phyloP scores from a whole-genome alignment of 768 basidiomycete genomes.

The Thelephora aurantiotincta region DNA sequence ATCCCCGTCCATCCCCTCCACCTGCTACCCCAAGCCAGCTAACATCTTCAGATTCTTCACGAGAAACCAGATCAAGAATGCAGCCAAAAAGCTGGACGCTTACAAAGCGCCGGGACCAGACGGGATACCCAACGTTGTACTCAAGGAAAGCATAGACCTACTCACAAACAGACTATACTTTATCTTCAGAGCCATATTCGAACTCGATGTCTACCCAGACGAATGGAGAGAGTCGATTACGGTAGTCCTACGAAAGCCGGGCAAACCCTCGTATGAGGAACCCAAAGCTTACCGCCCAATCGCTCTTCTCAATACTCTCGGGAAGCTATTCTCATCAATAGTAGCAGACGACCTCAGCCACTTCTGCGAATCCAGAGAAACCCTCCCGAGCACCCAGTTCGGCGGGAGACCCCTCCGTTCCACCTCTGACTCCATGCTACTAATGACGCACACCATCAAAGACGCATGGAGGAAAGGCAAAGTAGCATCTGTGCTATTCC shows the following conservation, averaged over 20 bases:
- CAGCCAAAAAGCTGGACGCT: slow-evolving; percentile 5
- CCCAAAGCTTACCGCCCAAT: slow-evolving; percentile 24
- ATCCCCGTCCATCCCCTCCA: neutral
- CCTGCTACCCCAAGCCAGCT: slow-evolving; percentile 4
- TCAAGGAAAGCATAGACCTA: slow-evolving; percentile 5
- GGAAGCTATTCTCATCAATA: slow-evolving; percentile 15
- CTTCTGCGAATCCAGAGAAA: slow-evolving; percentile 15
- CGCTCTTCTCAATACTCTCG: slow-evolving; percentile 18
- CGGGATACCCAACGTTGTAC: slow-evolving; percentile 11
- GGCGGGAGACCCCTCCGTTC: slow-evolving; percentile 24
- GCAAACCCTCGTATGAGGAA: slow-evolving; percentile 18
- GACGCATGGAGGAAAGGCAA: slow-evolving; percentile 19
- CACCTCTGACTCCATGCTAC: slow-evolving; percentile 22
- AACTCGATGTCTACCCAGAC: slow-evolving; percentile 4
- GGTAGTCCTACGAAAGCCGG: slow-evolving; percentile 21
- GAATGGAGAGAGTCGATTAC: slow-evolving; percentile 15
- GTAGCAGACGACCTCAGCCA: slow-evolving; percentile 13
- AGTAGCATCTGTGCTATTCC: slow-evolving; percentile 23
- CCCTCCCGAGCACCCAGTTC: slow-evolving; percentile 24
- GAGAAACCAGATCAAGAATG: slow-evolving; percentile 1
- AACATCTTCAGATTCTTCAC: slow-evolving; percentile 3
- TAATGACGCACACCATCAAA: slow-evolving; percentile 17
- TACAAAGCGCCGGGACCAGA: slow-evolving; percentile 14
- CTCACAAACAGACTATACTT: slow-evolving; percentile 6
- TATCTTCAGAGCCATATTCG: slow-evolving; percentile 9